These are phyloP conservation scores for Syzygium grande DNA, from an alignment of 345 rosid species.

Conservation along the genomic window DNA sequence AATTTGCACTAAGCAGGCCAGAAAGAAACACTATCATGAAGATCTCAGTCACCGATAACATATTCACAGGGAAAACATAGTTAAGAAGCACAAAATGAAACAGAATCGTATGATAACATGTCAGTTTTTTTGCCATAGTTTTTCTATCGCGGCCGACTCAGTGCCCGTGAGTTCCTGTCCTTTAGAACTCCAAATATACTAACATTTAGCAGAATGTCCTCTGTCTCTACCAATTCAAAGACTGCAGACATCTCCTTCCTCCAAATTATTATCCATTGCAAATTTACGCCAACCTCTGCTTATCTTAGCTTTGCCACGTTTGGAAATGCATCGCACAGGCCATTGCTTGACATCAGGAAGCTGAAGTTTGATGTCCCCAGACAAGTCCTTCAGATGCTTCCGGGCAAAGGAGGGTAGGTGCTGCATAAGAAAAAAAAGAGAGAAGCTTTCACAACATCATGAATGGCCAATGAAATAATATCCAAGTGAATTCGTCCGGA, in stretches of 20 bases:
- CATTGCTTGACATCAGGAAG: constrained; percentile 7
- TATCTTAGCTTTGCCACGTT: not conserved
- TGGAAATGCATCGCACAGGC: not conserved
- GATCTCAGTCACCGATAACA: too few species aligned
- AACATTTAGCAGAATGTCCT: constrained; percentile 2
- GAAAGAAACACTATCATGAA: too few species aligned
- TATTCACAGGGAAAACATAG: too few species aligned
- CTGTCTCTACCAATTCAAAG: constrained; percentile 4
- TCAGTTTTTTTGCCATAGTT: too few species aligned
- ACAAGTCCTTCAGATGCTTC: not conserved
- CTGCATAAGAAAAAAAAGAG: not conserved
- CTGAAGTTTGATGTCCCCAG: constrained; percentile 4
- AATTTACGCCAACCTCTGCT: constrained; percentile 9
- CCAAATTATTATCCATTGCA: constrained; percentile 1
- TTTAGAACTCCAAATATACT: not conserved
- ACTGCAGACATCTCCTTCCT: constrained; percentile 9
- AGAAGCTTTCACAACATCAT: not conserved
- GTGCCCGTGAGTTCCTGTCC: too few species aligned
- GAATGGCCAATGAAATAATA: too few species aligned
- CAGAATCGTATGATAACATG: too few species aligned
- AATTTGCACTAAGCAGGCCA: too few species aligned
- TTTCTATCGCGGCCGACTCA: not conserved
- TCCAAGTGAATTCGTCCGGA: too few species aligned
- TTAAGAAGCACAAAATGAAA: too few species aligned
- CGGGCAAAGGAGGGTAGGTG: not conserved